Evolutionary conservation across 495 filamentous ascomycete genomes (phyloP), one percentile per base, ranked within the genome.

Genomic region (Talaromyces ruber): DNA sequence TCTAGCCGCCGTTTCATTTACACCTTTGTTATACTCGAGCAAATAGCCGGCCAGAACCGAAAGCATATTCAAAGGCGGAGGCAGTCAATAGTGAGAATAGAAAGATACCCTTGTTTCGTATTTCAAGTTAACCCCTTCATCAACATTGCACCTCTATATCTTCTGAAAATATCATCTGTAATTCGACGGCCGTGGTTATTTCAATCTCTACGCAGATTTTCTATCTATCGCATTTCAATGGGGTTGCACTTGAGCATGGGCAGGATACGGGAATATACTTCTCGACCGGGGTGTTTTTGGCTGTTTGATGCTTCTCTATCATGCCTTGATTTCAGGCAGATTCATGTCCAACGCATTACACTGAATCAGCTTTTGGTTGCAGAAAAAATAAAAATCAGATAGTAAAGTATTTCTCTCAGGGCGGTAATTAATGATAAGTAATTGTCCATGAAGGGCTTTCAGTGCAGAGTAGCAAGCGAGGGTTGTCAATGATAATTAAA

Each of bases 101-200:
- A 54, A 54, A 21, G 51, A 54, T 54, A 54, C 51, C 51, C 51
- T 54, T 54, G 51, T 54, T 54, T 54, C 51, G 21, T 52, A 26
- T 52, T 6, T 52, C 51, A 24, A 22, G 22, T 54, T 11, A n/a
- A 54, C 51, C 26, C 18, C 26, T 54, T 52, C 7, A 24, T 52
- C 28, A 28, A 1, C 22, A 25, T 54, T 54, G 51, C 51, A 54
- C 28, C 26, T 54, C 24, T 24, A 2, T 26, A 29, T 39, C 34
- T 16, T 39, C 24, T 14, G 22, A 26, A 22, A 25, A 54, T 25
- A 25, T 14, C 9, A 16, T 26, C 6, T 21, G 0, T 47, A 47
- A 47, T 54, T 54, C 8, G 26, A 54, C 51, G 51, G 51, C 51
- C 51, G 51, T 14, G 4, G 22, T 25, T 26, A 22, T 28, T 29